Percentiles rank a stretch among this genome's conserved stretches.
phyloP scores from a whole-genome alignment of 345 rosid species.

The Syzygium grande region DNA sequence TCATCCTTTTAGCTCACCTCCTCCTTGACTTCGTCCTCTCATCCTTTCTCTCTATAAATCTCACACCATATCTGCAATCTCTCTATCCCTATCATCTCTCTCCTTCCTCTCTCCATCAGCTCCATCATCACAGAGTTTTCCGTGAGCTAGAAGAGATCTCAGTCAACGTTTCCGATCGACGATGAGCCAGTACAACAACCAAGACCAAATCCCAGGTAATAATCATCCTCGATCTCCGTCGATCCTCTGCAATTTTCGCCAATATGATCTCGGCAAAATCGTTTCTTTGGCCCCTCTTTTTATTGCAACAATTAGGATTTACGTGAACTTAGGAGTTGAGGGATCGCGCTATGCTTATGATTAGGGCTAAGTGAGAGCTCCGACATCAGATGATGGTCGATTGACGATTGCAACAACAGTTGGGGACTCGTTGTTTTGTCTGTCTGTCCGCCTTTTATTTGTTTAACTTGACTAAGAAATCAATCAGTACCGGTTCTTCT shows the following conservation, averaged over 20 bases:
- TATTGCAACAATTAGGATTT: background rate
- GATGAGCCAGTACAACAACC: conserved; percentile 23
- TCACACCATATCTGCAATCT: background rate
- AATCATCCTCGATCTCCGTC: background rate
- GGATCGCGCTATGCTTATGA: background rate
- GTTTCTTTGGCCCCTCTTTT: background rate
- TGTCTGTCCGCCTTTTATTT: background rate
- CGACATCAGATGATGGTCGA: background rate
- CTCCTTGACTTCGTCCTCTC: background rate
- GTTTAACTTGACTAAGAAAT: background rate
- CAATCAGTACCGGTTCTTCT: background rate
- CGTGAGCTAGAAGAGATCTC: background rate
- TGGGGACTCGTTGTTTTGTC: background rate
- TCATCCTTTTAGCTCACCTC: no score
- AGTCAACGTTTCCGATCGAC: background rate
- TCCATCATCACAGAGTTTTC: background rate
- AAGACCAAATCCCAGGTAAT: conserved; percentile 17
- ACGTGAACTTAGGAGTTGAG: background rate
- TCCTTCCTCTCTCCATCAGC: background rate
- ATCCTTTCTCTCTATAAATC: background rate
- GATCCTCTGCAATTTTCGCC: background rate
- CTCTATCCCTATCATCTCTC: background rate
- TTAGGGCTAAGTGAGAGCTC: background rate
- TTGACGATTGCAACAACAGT: background rate
- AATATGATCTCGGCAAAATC: background rate